Evolutionary conservation across 768 basidiomycete species (phyloP), one percentile per base, ranked within the genome.

Genomic region (Saitozyma podzolica): DNA sequence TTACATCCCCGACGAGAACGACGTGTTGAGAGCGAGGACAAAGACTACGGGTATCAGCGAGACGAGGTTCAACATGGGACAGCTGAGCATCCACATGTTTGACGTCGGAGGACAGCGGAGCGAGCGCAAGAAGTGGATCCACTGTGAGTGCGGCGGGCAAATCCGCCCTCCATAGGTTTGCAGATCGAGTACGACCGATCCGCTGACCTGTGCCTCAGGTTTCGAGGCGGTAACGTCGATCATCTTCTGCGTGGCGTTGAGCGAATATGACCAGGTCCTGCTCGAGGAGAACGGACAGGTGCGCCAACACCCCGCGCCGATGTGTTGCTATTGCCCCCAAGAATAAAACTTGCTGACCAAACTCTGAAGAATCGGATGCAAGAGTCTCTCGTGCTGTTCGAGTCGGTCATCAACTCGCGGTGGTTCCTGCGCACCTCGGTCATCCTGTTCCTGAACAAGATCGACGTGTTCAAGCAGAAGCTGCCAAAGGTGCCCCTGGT

Each of bases 1-100:
- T n/a, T 98, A 94, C 73, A 82, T 89, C 0, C 94, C 94, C 0
- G 89, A 87, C 17, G 89, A 91, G 72, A 87, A 85, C 8, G 94
- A 97, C 74, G 89, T 95, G 2, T 82, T 97, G 37, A 83, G 91
- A 29, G 91, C 91, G n/a, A 85, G 92, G 66, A 86, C 87, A 61
- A 94, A 94, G 82, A 91, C 88, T 59, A 88, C 89, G 3, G 92
- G 92, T 16, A 94, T 97, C 70, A 88, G 87, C 6, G 93, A 97
- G 80, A 96, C 93, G 80, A 88, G 72, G 65, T 84, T 84, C 77
- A 80, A 80, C 61, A 81, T 81, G 76, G 83, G 82, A 20, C 80
- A 81, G 62, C 67, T 84, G 62, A 80, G 79, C 57, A 83, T 84
- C 49, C 82, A 83, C 73, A 89, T 89, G 87, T 88, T 89, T 65